Base-by-base conservation (phyloP, 345 rosid genomes). In the Carallia pectinifolia region DNA sequence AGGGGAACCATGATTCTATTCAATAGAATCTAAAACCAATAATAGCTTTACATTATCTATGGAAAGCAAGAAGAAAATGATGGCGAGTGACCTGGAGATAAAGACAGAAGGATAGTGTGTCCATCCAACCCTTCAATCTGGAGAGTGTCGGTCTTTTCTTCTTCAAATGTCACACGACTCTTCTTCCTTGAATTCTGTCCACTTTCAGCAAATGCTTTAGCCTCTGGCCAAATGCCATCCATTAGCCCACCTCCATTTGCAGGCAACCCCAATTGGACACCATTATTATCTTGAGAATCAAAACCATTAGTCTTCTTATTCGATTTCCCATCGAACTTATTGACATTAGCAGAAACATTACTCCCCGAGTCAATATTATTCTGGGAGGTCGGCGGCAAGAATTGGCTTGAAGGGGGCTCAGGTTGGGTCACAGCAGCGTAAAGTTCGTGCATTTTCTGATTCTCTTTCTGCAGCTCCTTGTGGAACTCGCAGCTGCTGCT, bases 371-470 rank as follows among this genome's bases (percentile, higher is more conserved):
- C 60, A 23, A 71, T 77, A 39, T 44, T 44, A 12, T 18, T 67
- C 30, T 77, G 82, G 70, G 31, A n/a, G 6, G 67, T 6, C 13
- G 69, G 19, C 1, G 79, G 64, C 31, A 65, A 50, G 4, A 44
- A 65, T 83, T 90, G 97, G 94, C 74, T 81, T 79, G 91, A 88
- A 88, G 92, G 90, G 88, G 86, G 92, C 83, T 88, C 96, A 36
- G 76, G 81, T 82, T 80, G 77, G 67, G 77, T 71, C 69, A 77
- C 71, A 73, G 62, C 76, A 74, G 74, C 74, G 5, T 63, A 60
- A 58, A 75, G 70, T 3, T 68, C 58, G 27, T 70, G 58, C 66
- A 75, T 58, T 31, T 70, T 71, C 38, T 75, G 64, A 53, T 75
- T 75, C 47, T 75, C 78, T 29, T 69, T 64, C 48, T 58, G 54